These are phyloP conservation scores for Cucumis variabilis DNA, from an alignment of 331 rosid species.

Conservation along the genomic window DNA sequence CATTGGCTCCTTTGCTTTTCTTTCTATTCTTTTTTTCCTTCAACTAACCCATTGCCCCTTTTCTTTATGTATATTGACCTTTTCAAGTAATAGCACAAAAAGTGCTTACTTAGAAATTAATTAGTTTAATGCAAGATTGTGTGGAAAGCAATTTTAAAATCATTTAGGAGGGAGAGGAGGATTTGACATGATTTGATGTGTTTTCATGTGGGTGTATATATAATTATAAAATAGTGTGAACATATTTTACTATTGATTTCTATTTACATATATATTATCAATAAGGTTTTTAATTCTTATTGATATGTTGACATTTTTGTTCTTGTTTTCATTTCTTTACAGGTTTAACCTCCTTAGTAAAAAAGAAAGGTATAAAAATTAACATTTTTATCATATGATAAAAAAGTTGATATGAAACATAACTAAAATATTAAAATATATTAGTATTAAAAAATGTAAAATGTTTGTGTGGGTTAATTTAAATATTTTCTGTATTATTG, in stretches of 20 bases:
- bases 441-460: too few relatives aligned
- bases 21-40: background rate
- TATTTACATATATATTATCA: background rate
- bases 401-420: too few relatives aligned
- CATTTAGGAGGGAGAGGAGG: too few relatives aligned
- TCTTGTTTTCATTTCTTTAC: too few relatives aligned
- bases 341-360: too few relatives aligned
- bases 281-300: background rate
- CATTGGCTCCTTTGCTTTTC: background rate
- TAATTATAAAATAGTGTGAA: background rate
- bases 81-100: background rate
- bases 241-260: background rate
- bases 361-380: too few relatives aligned
- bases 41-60: background rate
- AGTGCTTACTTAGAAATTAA: background rate
- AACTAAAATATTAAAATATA: too few relatives aligned
- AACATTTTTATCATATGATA: too few relatives aligned
- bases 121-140: conserved; percentile 14
- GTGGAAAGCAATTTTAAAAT: background rate
- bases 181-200: background rate
- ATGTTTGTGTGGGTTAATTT: too few relatives aligned
- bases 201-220: background rate
- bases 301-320: too few relatives aligned
- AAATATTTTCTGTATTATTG: too few relatives aligned
- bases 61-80: background rate